A percentile compares a stretch with the other conserved stretches of the same genome.
These are phyloP conservation scores for Corymbia citriodora DNA, from an alignment of 441 rosid genomes.

Conservation along the genomic window DNA sequence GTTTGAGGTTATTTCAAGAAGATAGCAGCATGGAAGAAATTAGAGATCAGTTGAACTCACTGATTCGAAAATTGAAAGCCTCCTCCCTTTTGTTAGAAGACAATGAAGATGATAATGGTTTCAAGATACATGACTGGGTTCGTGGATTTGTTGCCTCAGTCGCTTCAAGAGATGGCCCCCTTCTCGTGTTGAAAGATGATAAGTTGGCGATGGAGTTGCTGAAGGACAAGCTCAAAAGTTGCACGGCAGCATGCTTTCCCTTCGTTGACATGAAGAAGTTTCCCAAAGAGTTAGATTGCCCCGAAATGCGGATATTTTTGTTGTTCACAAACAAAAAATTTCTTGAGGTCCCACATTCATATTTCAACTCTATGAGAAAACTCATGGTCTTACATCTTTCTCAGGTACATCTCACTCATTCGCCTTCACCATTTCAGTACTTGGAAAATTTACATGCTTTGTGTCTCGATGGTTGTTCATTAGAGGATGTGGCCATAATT, in stretches of 20 bases:
- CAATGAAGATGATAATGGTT: background rate
- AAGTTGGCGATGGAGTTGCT: background rate
- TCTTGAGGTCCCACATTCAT: background rate
- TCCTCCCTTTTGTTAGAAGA: background rate
- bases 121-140: background rate
- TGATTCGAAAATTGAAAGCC: background rate
- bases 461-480: background rate
- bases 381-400: background rate
- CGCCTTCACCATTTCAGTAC: accelerated
- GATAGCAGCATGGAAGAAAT: background rate
- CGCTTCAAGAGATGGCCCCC: background rate
- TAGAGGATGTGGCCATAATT: background rate
- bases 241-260: background rate
- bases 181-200: background rate
- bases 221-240: background rate
- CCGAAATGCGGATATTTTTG: background rate
- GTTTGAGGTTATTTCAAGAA: background rate
- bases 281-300: background rate
- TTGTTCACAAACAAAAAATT: background rate
- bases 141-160: background rate
- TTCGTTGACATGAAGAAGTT: background rate
- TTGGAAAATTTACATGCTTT: accelerated
- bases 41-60: background rate
- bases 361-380: background rate
- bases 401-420: accelerated